Percentiles rank a stretch among this genome's conserved stretches.
Conservation (phyloP, 208 protist species). For the Wallacemonas sp. region DNA sequence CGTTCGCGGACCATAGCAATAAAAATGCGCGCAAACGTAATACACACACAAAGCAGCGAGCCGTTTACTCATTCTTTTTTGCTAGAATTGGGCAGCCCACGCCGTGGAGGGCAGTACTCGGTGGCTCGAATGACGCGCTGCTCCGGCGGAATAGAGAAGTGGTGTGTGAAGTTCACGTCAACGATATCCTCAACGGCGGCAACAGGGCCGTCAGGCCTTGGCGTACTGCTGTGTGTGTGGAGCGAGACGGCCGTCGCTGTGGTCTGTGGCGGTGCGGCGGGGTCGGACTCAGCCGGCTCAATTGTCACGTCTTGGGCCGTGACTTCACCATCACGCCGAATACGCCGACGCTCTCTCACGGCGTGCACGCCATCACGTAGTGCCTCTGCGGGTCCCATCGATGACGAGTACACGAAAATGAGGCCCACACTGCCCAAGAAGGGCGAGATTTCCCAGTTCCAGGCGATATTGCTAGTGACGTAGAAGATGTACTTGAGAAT, state of each 20-base stretch:
- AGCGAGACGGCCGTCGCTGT: neutral
- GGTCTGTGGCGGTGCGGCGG: neutral
- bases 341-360: neutral
- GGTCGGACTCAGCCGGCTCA: neutral
- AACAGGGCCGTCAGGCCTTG: neutral
- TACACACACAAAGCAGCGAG: too few relatives aligned
- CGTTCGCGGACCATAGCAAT: too few relatives aligned
- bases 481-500: constrained; percentile 71
- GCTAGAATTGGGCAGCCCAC: too few relatives aligned
- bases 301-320: constrained; percentile 9
- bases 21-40: too few relatives aligned
- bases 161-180: constrained; percentile 33
- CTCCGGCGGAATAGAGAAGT: constrained; percentile 37
- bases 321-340: neutral
- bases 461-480: constrained; percentile 48
- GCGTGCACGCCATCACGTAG: neutral
- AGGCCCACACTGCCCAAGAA: constrained; percentile 54
- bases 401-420: constrained; percentile 23
- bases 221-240: neutral
- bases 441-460: constrained; percentile 80
- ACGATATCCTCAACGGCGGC: neutral
- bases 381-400: constrained; percentile 3
- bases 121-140: constrained; percentile 59
- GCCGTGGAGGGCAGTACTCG: constrained; percentile 56
- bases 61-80: too few relatives aligned